Percentiles rank a stretch among this genome's conserved stretches.
These are phyloP conservation scores for Cyberlindnera euphorbiiphila DNA, from an alignment of 805 yeast species.

Conservation along the genomic window DNA sequence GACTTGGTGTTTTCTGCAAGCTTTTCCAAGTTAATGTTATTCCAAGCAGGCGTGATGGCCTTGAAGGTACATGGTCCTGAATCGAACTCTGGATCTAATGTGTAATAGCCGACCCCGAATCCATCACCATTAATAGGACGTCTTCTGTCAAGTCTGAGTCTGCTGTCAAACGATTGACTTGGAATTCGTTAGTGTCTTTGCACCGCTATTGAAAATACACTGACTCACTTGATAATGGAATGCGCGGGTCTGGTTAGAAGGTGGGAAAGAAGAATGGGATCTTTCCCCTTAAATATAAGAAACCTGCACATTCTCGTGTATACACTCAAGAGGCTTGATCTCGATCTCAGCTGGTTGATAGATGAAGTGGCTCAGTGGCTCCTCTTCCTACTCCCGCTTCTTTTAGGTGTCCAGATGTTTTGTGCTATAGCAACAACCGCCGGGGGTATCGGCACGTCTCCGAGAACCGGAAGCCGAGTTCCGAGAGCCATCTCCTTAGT, in stretches of 20 bases:
- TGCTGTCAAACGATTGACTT: conserved; percentile 83
- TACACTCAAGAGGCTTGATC: not conserved
- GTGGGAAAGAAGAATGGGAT: conserved; percentile 81
- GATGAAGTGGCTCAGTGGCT: too few species aligned
- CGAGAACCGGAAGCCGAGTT: too few species aligned
- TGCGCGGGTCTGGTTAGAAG: conserved; percentile 93
- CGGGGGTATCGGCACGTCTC: too few species aligned
- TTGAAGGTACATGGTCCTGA: conserved; percentile 88
- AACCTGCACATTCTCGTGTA: conserved; percentile 74
- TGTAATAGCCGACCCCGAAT: conserved; percentile 94
- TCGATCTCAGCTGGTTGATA: not conserved
- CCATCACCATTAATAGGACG: conserved; percentile 98
- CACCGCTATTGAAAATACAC: conserved; percentile 21
- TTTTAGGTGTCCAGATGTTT: too few species aligned
- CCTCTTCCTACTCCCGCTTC: too few species aligned
- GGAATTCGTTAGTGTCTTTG: not conserved
- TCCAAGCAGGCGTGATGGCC: conserved; percentile 99
- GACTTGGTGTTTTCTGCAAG: conserved; percentile 87
- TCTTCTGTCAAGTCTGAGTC: conserved; percentile 80
- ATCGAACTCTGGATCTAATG: conserved; percentile 50
- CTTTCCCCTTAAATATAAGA: conserved; percentile 78
- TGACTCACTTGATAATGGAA: conserved; percentile 72
- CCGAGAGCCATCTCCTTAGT: too few species aligned
- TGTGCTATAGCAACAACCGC: too few species aligned
- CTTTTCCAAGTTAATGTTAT: conserved; percentile 82